These are phyloP conservation scores for Henckelia pumila DNA, from an alignment of 257 asterid genomes.

Conservation along the genomic window DNA sequence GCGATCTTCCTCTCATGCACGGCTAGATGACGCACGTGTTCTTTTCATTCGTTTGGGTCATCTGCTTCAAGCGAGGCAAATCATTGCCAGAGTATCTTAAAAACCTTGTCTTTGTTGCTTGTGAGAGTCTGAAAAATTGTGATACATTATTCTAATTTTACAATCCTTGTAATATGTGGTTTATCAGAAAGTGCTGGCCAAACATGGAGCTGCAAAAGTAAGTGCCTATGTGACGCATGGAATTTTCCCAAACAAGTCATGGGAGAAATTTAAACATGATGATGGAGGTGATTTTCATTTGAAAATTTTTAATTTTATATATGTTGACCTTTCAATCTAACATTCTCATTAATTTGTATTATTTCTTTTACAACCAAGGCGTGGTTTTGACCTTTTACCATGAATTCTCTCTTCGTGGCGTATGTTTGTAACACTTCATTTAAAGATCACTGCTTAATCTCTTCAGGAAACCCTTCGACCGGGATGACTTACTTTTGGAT, in stretches of 20 bases:
- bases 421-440: slow-evolving; percentile 4
- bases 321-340: not conserved
- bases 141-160: not conserved
- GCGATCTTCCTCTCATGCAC: not conserved
- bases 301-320: slow-evolving; percentile 2
- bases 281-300: slow-evolving; percentile 56
- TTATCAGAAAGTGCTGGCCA: slow-evolving; percentile 88
- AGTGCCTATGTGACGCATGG: slow-evolving; percentile 98
- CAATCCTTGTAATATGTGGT: slow-evolving; percentile 1
- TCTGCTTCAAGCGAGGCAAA: not conserved
- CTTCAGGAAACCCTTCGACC: slow-evolving; percentile 61
- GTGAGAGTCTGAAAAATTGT: not conserved
- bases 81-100: not conserved
- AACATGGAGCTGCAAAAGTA: slow-evolving; percentile 77
- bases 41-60: not conserved
- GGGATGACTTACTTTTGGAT: slow-evolving; percentile 95
- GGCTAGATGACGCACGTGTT: not conserved
- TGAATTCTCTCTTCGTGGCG: not conserved
- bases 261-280: slow-evolving; percentile 82
- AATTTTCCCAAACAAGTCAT: slow-evolving; percentile 84
- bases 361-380: not conserved
- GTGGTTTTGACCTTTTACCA: not conserved
- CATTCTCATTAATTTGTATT: not conserved
- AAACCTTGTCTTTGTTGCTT: not conserved
- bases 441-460: slow-evolving; percentile 14